phyloP scores from a whole-genome alignment of 73 alveolate species.

The Stentor roeselii region DNA sequence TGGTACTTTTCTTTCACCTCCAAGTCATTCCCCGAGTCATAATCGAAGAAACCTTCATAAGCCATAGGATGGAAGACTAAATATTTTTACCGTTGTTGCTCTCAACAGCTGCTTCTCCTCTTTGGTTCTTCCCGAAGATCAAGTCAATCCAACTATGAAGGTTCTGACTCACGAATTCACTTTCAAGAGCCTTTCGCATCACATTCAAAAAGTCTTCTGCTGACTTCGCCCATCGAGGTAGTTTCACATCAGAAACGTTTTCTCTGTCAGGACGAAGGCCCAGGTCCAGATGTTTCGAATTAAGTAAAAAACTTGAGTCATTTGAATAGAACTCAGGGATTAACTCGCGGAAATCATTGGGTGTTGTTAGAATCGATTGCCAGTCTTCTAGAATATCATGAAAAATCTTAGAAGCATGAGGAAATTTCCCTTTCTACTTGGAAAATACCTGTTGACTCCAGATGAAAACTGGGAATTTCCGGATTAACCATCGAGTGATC shows the following conservation, averaged over 20 bases:
- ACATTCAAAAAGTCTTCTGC: constrained; percentile 55
- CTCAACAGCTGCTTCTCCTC: constrained; percentile 72
- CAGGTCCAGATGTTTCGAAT: constrained; percentile 69
- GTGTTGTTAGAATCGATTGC: constrained; percentile 69
- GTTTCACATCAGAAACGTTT: constrained; percentile 58
- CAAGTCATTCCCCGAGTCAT: neutral
- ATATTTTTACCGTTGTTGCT: constrained; percentile 38
- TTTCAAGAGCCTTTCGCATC: constrained; percentile 66
- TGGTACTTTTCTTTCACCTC: neutral
- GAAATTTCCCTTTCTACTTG: constrained; percentile 84
- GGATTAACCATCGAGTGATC: constrained; percentile 90
- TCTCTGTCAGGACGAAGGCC: constrained; percentile 63
- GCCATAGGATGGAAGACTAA: constrained; percentile 55
- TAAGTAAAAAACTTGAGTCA: constrained; percentile 73
- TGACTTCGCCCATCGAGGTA: constrained; percentile 61
- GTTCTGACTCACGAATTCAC: constrained; percentile 63
- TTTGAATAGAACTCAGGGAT: constrained; percentile 90
- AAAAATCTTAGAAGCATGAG: constrained; percentile 93
- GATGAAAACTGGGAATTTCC: constrained; percentile 92
- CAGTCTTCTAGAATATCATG: constrained; percentile 90
- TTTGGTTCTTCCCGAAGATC: constrained; percentile 77
- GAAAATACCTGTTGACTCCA: constrained; percentile 67
- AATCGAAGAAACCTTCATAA: constrained; percentile 51
- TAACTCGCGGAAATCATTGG: constrained; percentile 91
- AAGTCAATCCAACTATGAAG: constrained; percentile 85